Percentiles rank a stretch among this genome's conserved stretches.
phyloP scores from a whole-genome alignment of 2,329 filamentous ascomycete species.

The Talaromyces albobiverticillius region DNA sequence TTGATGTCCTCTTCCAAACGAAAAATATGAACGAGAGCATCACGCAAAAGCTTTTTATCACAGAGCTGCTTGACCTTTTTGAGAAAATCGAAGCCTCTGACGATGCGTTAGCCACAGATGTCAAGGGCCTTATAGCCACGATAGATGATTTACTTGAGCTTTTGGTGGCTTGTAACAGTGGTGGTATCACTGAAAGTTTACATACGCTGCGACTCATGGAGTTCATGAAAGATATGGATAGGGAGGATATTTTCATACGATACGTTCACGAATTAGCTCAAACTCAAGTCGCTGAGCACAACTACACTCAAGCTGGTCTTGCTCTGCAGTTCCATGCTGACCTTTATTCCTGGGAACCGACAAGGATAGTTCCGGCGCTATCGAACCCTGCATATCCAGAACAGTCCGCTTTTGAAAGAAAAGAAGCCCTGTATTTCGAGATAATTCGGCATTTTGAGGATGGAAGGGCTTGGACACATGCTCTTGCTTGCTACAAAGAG shows the following conservation, averaged over 20 bases:
- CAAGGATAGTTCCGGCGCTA: conserved; percentile 62
- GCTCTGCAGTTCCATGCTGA: conserved; percentile 88
- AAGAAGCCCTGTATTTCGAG: conserved; percentile 86
- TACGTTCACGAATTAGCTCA: conserved; percentile 90
- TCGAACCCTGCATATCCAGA: conserved; percentile 73
- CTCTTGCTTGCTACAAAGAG: conserved; percentile 83
- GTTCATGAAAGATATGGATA: conserved; percentile 93
- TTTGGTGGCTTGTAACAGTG: conserved; percentile 81
- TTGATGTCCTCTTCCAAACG: conserved; percentile 86
- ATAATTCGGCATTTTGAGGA: conserved; percentile 96
- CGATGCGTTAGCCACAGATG: conserved; percentile 70
- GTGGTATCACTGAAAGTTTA: conserved; percentile 72
- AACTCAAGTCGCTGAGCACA: conserved; percentile 71
- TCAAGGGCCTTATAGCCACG: conserved; percentile 76
- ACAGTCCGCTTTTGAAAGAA: conserved; percentile 86
- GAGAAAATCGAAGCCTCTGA: conserved; percentile 65
- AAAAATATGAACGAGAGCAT: conserved; percentile 85
- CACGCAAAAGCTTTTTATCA: conserved; percentile 87
- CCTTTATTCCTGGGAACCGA: conserved; percentile 85
- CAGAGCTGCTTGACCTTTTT: conserved; percentile 79
- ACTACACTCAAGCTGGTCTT: conserved; percentile 83
- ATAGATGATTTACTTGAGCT: conserved; percentile 90
- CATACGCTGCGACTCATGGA: conserved; percentile 91
- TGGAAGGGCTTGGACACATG: conserved; percentile 89
- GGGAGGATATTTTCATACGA: conserved; percentile 92